Evolutionary conservation across 805 yeast species (phyloP).

Genomic region (Candida odintsovae): DNA sequence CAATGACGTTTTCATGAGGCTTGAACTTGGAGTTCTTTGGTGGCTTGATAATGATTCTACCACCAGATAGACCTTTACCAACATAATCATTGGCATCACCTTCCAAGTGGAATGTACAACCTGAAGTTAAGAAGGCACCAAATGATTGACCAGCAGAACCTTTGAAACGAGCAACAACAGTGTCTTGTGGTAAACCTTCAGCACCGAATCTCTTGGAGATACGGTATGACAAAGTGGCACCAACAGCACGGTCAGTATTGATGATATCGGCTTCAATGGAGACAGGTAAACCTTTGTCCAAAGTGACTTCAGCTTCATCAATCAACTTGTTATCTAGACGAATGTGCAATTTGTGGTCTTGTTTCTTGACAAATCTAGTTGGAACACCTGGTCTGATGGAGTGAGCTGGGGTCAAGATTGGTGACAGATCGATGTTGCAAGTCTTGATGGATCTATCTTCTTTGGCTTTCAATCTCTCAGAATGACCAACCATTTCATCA

Average conservation of each 20-base stretch:
- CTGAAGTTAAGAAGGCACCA: slow-evolving; percentile 96
- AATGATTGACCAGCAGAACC: slow-evolving; percentile 99
- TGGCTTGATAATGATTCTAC: slow-evolving; percentile 87
- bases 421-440: slow-evolving; percentile 84
- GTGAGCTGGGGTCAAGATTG: slow-evolving; percentile 95
- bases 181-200: slow-evolving; percentile 89
- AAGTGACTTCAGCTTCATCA: slow-evolving; percentile 93
- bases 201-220: slow-evolving; percentile 93
- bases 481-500: slow-evolving; percentile 97
- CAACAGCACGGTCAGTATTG: slow-evolving; percentile 95
- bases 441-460: slow-evolving; percentile 89
- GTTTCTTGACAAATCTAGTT: slow-evolving; percentile 85
- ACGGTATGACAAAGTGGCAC: slow-evolving; percentile 91
- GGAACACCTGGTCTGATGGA: slow-evolving; percentile 95
- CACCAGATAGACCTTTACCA: slow-evolving; percentile 96
- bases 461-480: slow-evolving; percentile 82
- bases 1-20: slow-evolving; percentile 93
- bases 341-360: slow-evolving; percentile 89
- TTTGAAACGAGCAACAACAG: slow-evolving; percentile 83
- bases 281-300: slow-evolving; percentile 94
- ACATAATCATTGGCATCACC: slow-evolving; percentile 99
- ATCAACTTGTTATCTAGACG: slow-evolving; percentile 93
- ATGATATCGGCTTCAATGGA: slow-evolving; percentile 89
- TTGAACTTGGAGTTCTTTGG: slow-evolving; percentile 78
- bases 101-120: slow-evolving; percentile 89